These are phyloP conservation scores for Lepidium campestre DNA, from an alignment of 441 rosid species.

Conservation along the genomic window DNA sequence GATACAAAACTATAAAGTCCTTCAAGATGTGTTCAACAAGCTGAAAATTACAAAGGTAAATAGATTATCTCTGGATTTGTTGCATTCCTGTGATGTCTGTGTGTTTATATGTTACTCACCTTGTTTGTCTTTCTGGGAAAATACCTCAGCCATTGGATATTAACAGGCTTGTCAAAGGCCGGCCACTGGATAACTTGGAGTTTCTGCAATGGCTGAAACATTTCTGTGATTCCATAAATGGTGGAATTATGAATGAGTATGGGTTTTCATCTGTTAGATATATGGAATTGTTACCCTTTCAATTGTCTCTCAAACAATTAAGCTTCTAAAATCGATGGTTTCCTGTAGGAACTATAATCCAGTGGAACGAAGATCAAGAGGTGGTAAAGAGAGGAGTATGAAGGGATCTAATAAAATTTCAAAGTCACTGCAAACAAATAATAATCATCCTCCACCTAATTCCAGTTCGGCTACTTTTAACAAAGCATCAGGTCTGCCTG, in stretches of 20 bases:
- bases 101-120: not conserved
- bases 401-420: constrained; percentile 59
- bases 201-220: constrained; percentile 96
- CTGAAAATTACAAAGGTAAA: constrained; percentile 82
- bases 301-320: not conserved
- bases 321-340: not conserved
- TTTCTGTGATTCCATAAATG: constrained; percentile 93
- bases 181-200: constrained; percentile 97
- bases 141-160: constrained; percentile 77
- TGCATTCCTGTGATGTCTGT: not conserved
- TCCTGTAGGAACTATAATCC: constrained; percentile 83
- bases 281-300: not conserved
- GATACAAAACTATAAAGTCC: constrained; percentile 94
- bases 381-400: constrained; percentile 59
- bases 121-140: constrained; percentile 13
- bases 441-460: constrained; percentile 35
- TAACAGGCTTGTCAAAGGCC: constrained; percentile 85
- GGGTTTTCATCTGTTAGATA: not conserved
- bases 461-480: constrained; percentile 18
- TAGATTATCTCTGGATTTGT: not conserved
- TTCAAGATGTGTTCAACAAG: constrained; percentile 92
- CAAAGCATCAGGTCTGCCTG: constrained; percentile 14
- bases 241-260: constrained; percentile 97
- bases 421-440: constrained; percentile 79
- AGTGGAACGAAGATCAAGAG: constrained; percentile 75